Conservation (phyloP, 345 rosid species). For the Raphanus sativus region DNA sequence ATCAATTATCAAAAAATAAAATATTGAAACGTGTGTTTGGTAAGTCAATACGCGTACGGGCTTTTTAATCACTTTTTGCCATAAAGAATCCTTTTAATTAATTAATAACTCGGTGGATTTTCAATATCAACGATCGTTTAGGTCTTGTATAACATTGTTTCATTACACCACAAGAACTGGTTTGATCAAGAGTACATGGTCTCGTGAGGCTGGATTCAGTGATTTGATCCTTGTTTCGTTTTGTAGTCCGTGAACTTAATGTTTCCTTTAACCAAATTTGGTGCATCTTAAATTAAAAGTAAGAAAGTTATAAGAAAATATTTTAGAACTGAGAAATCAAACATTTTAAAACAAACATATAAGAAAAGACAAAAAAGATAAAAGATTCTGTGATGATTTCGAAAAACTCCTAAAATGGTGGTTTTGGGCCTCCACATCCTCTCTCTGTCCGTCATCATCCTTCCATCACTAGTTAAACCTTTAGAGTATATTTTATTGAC, state of each 20-base stretch:
- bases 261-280: background rate
- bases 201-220: background rate
- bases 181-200: background rate
- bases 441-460: background rate
- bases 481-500: background rate
- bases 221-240: too few species aligned
- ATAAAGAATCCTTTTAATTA: background rate
- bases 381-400: background rate
- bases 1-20: background rate
- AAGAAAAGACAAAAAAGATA: background rate
- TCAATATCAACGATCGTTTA: background rate
- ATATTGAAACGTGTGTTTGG: slow-evolving; percentile 23
- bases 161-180: background rate
- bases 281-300: background rate
- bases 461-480: background rate
- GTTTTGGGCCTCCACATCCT: background rate
- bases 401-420: background rate
- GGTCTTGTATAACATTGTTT: background rate
- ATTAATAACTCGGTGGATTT: background rate
- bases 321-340: background rate
- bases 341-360: background rate
- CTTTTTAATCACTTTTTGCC: slow-evolving; percentile 7
- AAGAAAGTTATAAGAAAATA: background rate
- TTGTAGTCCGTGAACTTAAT: too few species aligned
- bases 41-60: slow-evolving; percentile 32